phyloP scores from a whole-genome alignment of 2,329 filamentous ascomycete genomes.

The Fusarium tuaranense region DNA sequence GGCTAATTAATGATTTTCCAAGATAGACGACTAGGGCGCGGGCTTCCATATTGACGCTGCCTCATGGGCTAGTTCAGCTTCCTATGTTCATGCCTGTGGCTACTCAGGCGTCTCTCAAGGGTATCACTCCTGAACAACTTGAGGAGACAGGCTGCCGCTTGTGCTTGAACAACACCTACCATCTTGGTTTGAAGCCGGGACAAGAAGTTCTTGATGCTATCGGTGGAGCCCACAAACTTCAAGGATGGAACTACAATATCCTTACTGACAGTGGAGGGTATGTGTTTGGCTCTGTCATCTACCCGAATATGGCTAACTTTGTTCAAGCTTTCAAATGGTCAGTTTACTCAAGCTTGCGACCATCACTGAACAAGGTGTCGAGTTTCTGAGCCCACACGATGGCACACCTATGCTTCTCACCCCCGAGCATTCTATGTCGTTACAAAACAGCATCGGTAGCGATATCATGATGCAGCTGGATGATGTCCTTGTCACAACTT shows the following conservation, averaged over 20 bases:
- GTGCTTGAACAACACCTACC: slow-evolving; percentile 98
- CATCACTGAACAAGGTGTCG: slow-evolving; percentile 94
- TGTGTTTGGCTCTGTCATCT: slow-evolving; percentile 29
- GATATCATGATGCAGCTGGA: slow-evolving; percentile 99
- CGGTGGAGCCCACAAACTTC: slow-evolving; percentile 92
- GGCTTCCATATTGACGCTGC: slow-evolving; percentile 86
- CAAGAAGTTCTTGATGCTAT: slow-evolving; percentile 88
- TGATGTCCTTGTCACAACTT: slow-evolving; percentile 96
- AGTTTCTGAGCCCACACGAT: slow-evolving; percentile 96
- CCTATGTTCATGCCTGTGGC: slow-evolving; percentile 99
- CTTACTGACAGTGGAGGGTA: slow-evolving; percentile 84
- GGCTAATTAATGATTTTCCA: slow-evolving; percentile 33
- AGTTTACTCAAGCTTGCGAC: slow-evolving; percentile 92
- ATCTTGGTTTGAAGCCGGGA: slow-evolving; percentile 93
- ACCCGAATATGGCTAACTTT: slow-evolving; percentile 12
- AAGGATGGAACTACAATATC: slow-evolving; percentile 96
- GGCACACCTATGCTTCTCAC: slow-evolving; percentile 96
- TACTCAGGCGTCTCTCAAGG: slow-evolving; percentile 95
- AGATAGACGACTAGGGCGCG: slow-evolving; percentile 90
- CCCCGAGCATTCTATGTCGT: slow-evolving; percentile 93
- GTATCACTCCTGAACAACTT: slow-evolving; percentile 90
- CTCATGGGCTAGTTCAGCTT: slow-evolving; percentile 90
- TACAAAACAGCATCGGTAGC: slow-evolving; percentile 97
- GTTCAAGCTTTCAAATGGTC: slow-evolving; percentile 97
- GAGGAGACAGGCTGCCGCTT: slow-evolving; percentile 89